phyloP scores from a whole-genome alignment of 352 stramenopile genomes.

The Globisporangium solare region DNA sequence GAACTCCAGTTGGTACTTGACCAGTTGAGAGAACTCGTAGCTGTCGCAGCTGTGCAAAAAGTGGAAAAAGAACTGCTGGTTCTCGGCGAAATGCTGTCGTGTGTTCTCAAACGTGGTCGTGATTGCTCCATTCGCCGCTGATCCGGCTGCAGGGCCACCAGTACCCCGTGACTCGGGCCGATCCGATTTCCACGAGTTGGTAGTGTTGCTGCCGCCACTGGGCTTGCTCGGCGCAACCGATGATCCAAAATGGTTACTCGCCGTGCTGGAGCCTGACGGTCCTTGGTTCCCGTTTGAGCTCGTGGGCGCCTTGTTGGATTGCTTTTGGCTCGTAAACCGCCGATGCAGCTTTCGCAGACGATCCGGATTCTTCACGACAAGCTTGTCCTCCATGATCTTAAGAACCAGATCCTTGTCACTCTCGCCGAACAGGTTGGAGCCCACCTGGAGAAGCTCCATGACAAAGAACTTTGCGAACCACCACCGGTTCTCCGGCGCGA shows the following conservation, averaged over 20 bases:
- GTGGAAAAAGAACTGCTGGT: slow-evolving; percentile 75
- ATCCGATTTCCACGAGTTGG: neutral
- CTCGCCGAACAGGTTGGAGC: slow-evolving; percentile 63
- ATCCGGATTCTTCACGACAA: slow-evolving; percentile 60
- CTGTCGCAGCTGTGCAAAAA: slow-evolving; percentile 63
- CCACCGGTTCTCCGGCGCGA: slow-evolving; percentile 53
- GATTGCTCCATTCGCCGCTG: slow-evolving; percentile 10
- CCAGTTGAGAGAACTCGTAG: slow-evolving; percentile 55
- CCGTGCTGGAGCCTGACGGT: neutral
- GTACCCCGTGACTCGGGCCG: neutral
- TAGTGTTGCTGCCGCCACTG: neutral
- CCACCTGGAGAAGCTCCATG: slow-evolving; percentile 59
- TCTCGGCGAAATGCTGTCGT: slow-evolving; percentile 46
- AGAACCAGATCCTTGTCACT: slow-evolving; percentile 66
- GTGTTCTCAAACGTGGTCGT: slow-evolving; percentile 28
- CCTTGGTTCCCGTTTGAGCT: neutral
- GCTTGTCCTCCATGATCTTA: slow-evolving; percentile 68
- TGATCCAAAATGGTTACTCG: neutral
- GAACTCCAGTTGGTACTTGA: slow-evolving; percentile 46
- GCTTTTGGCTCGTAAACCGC: slow-evolving; percentile 58
- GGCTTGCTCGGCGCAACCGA: neutral
- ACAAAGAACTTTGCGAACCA: slow-evolving; percentile 81
- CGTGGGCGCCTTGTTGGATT: neutral
- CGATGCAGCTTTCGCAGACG: slow-evolving; percentile 64
- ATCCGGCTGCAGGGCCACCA: neutral